Percentiles rank a stretch among this genome's conserved stretches.
Evolutionary conservation across 1,284 basidiomycete species (phyloP).

Genomic region (Leccinum angustisporum): DNA sequence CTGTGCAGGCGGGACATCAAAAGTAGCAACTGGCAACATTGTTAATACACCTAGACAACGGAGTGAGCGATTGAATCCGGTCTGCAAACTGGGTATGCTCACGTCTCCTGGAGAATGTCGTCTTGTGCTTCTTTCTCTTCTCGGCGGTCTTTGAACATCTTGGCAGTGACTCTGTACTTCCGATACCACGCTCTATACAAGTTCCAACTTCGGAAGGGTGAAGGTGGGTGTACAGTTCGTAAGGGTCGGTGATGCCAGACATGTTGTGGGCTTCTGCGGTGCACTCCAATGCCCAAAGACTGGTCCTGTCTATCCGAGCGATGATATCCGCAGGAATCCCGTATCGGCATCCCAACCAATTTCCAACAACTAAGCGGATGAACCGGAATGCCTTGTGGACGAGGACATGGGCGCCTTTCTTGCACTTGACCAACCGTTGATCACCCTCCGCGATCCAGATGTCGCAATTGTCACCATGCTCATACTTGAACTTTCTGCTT

Average conservation of each 20-base stretch:
- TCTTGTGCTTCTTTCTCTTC: conserved; percentile 98
- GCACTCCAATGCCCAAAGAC: conserved; percentile 95
- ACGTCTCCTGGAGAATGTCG: conserved; percentile 98
- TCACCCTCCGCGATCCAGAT: conserved; percentile 89
- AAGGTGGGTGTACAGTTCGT: conserved; percentile 94
- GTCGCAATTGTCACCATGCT: conserved; percentile 96
- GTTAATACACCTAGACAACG: conserved; percentile 80
- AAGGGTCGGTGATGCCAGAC: conserved; percentile 97
- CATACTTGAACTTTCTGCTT: conserved; percentile 94
- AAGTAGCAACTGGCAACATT: conserved; percentile 94
- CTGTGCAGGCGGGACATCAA: conserved; percentile 59
- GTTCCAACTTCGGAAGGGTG: conserved; percentile 97
- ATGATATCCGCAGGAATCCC: conserved; percentile 98
- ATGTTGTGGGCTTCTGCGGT: conserved; percentile 91
- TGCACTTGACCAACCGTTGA: conserved; percentile 97
- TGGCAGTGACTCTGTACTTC: conserved; percentile 86
- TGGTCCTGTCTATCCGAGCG: conserved; percentile 91
- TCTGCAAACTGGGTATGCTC: conserved; percentile 29
- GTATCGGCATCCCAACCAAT: conserved; percentile 97
- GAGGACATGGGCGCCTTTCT: conserved; percentile 93
- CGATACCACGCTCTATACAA: conserved; percentile 94
- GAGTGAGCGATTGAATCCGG: conserved; percentile 18
- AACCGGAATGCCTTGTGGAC: conserved; percentile 97
- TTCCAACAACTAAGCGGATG: conserved; percentile 89
- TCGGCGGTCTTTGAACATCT: conserved; percentile 98